These are phyloP conservation scores for Blastocystis sp. DNA, from an alignment of 352 stramenopile species.

Conservation along the genomic window DNA sequence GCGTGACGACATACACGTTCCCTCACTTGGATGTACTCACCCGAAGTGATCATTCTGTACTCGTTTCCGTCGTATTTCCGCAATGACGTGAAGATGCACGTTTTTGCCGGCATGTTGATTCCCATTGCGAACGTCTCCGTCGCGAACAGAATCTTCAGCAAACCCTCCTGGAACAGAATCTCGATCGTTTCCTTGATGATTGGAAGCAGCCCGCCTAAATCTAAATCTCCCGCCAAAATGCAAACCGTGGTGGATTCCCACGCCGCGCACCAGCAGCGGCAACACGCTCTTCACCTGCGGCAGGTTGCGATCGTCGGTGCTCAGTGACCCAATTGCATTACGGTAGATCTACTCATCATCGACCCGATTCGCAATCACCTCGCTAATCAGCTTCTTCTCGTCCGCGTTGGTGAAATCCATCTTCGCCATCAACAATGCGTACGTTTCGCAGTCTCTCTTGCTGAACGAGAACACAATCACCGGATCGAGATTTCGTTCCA, in stretches of 20 bases:
- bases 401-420: conserved; percentile 91
- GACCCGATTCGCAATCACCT: conserved; percentile 74
- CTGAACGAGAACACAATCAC: conserved; percentile 99
- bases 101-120: conserved; percentile 99
- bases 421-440: conserved; percentile 75
- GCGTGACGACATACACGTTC: neutral
- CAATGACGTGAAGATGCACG: conserved; percentile 94
- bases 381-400: conserved; percentile 92
- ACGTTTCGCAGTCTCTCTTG: conserved; percentile 94
- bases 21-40: conserved; percentile 85
- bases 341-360: conserved; percentile 82
- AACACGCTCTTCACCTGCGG: conserved; percentile 94
- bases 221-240: neutral
- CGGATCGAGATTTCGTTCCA: conserved; percentile 89
- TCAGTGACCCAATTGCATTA: conserved; percentile 93
- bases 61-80: conserved; percentile 92
- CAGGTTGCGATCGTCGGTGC: conserved; percentile 91
- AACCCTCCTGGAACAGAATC: conserved; percentile 88
- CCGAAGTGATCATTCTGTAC: conserved; percentile 90
- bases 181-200: conserved; percentile 98
- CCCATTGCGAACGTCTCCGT: conserved; percentile 95
- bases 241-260: conserved; percentile 95
- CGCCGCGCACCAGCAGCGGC: conserved; percentile 91
- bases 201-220: conserved; percentile 84
- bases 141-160: conserved; percentile 97